These are phyloP conservation scores for Neodidymelliopsis sp. DNA, from an alignment of 2,329 filamentous ascomycete species.

Conservation along the genomic window DNA sequence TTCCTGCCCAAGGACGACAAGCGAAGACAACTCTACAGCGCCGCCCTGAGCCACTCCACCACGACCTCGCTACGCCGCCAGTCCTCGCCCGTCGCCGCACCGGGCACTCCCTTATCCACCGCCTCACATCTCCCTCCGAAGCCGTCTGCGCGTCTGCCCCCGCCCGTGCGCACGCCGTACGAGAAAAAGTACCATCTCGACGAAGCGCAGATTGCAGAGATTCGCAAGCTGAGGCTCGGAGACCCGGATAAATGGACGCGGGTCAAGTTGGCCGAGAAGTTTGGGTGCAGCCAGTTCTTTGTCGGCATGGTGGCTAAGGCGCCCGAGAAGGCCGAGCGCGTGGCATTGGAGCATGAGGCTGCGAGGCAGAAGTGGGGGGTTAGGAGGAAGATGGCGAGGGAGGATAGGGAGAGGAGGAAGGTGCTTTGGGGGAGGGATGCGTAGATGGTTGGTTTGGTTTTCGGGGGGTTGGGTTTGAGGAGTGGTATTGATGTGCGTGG, in stretches of 20 bases:
- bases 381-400: constrained; percentile 65
- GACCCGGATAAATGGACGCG: constrained; percentile 68
- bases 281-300: constrained; percentile 69
- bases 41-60: constrained; percentile 35
- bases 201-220: constrained; percentile 65
- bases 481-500: not conserved
- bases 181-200: constrained; percentile 69
- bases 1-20: constrained; percentile 68
- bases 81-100: constrained; percentile 33
- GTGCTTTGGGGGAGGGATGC: constrained; percentile 67
- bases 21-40: constrained; percentile 57
- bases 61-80: constrained; percentile 29
- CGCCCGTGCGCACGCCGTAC: constrained; percentile 58
- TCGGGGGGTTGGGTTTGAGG: not conserved
- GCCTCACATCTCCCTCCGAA: constrained; percentile 31
- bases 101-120: constrained; percentile 40
- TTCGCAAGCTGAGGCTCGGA: constrained; percentile 60
- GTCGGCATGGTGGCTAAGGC: constrained; percentile 65
- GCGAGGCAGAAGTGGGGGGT: constrained; percentile 68
- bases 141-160: constrained; percentile 50
- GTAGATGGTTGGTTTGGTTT: constrained; percentile 41
- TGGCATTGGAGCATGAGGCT: constrained; percentile 59
- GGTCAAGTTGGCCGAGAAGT: constrained; percentile 66
- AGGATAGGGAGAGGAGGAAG: constrained; percentile 67
- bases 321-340: constrained; percentile 50